phyloP scores from a whole-genome alignment of 805 yeast species.

The Kodamaea kakaduensis region DNA sequence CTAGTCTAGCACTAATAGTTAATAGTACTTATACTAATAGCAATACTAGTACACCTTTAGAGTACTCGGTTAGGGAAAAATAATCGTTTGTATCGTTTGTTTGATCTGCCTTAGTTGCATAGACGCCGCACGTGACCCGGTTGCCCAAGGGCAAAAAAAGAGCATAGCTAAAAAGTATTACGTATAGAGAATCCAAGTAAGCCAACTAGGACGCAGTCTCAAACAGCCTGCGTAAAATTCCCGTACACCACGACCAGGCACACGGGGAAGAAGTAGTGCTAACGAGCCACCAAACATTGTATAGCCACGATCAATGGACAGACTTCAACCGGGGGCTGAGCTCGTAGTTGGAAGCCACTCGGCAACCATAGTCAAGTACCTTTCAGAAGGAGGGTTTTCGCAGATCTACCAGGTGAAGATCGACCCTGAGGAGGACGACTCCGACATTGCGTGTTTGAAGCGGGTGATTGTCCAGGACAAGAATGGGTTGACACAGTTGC shows the following conservation, averaged over 20 bases:
- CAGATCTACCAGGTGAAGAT: constrained; percentile 67
- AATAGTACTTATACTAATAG: too few relatives aligned
- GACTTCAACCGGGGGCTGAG: constrained; percentile 27
- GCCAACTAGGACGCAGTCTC: too few relatives aligned
- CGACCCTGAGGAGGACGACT: constrained; percentile 41
- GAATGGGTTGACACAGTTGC: constrained; percentile 56
- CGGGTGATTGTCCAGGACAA: constrained; percentile 72
- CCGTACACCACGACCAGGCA: too few relatives aligned
- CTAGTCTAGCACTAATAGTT: too few relatives aligned
- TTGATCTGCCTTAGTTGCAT: too few relatives aligned
- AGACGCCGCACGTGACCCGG: constrained; percentile 1
- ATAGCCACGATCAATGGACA: constrained; percentile 4
- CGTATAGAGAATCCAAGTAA: constrained; percentile 1
- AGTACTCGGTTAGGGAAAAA: too few relatives aligned
- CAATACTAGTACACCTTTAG: too few relatives aligned
- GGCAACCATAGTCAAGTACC: constrained; percentile 32
- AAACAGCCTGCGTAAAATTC: too few relatives aligned
- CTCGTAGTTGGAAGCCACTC: constrained; percentile 41
- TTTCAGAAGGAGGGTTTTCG: constrained; percentile 69
- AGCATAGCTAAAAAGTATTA: constrained; percentile 1
- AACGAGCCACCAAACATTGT: too few relatives aligned
- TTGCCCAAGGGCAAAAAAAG: constrained; percentile 2
- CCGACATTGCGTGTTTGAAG: constrained; percentile 63
- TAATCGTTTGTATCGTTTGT: too few relatives aligned
- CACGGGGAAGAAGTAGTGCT: too few relatives aligned